phyloP scores from a whole-genome alignment of 2,329 filamentous ascomycete species.

The Sporothrix globosa region DNA sequence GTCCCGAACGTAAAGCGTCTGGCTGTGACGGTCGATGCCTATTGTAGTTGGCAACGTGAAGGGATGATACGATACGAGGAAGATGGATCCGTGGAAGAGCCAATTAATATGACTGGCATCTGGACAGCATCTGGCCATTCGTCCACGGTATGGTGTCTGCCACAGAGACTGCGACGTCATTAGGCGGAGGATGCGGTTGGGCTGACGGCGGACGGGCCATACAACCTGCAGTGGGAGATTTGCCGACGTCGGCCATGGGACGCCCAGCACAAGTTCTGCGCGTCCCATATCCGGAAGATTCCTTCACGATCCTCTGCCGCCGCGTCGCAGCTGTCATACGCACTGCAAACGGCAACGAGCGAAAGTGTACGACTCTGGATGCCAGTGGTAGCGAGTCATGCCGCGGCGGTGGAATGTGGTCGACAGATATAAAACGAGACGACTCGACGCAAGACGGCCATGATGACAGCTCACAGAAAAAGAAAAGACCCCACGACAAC shows the following conservation, averaged over 20 bases:
- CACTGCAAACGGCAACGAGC: background rate
- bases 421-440: conserved; percentile 6
- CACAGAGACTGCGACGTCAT: background rate
- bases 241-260: no score
- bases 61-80: background rate
- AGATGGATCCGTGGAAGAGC: background rate
- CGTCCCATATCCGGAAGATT: no score
- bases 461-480: background rate
- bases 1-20: no score
- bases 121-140: background rate
- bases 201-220: background rate
- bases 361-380: background rate
- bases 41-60: background rate
- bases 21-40: no score
- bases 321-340: background rate
- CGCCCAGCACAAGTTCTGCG: no score
- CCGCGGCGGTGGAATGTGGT: background rate
- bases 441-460: background rate
- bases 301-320: no score
- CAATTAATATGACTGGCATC: conserved; percentile 1
- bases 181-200: conserved; percentile 24
- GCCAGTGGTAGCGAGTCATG: background rate
- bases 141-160: background rate
- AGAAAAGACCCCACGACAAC: background rate
- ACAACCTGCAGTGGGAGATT: no score